These are phyloP conservation scores for Uronychia setigera DNA, from an alignment of 73 alveolate species.

Conservation along the genomic window DNA sequence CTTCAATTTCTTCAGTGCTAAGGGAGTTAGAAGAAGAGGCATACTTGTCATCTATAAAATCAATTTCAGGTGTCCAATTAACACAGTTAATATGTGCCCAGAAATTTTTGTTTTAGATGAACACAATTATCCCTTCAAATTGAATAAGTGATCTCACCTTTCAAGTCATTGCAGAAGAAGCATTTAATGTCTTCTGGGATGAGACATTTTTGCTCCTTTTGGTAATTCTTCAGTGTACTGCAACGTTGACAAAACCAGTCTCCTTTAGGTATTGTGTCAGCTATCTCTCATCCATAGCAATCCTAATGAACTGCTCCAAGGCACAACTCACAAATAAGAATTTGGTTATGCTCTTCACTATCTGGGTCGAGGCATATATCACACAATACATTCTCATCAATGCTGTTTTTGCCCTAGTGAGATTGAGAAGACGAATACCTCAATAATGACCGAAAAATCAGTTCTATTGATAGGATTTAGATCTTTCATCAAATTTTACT, in stretches of 20 bases:
- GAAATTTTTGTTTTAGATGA: neutral
- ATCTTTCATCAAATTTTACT: no score
- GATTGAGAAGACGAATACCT: neutral
- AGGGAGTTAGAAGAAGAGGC: neutral
- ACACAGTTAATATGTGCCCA: slow-evolving; percentile 46
- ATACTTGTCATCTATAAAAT: neutral
- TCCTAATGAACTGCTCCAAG: slow-evolving; percentile 46
- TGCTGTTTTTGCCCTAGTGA: neutral
- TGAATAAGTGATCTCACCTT: no score
- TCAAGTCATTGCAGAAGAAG: slow-evolving; percentile 10
- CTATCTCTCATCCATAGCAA: slow-evolving; percentile 41
- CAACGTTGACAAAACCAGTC: slow-evolving; percentile 47
- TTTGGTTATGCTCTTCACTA: slow-evolving; percentile 32
- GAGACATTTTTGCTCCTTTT: neutral
- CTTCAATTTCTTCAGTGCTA: neutral
- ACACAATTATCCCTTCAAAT: slow-evolving; percentile 1
- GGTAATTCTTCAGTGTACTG: neutral
- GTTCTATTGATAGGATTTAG: no score
- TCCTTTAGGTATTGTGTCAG: slow-evolving; percentile 9
- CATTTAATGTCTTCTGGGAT: neutral
- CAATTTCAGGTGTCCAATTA: slow-evolving; percentile 21
- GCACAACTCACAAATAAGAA: slow-evolving; percentile 53
- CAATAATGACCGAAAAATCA: no score
- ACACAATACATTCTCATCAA: slow-evolving; percentile 44
- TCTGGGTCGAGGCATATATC: slow-evolving; percentile 51